These are phyloP conservation scores for Suhomyces coccinellae DNA, from an alignment of 1,139 yeast genomes.

Conservation along the genomic window DNA sequence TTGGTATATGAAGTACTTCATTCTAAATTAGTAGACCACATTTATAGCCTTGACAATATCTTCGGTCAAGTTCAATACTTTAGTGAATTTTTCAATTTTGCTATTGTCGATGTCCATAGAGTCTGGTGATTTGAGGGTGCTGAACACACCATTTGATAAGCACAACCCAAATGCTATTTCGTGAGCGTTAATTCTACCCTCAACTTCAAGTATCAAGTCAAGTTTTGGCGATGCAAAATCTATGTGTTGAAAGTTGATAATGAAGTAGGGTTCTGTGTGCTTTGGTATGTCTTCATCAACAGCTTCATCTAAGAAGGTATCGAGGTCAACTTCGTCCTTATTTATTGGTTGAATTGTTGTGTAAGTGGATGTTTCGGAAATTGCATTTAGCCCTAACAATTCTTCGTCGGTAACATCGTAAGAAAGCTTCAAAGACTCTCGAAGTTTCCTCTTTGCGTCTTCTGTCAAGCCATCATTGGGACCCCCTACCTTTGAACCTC, in stretches of 20 bases:
- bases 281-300: conserved; percentile 8
- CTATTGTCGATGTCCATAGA: conserved; percentile 25
- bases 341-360: conserved; percentile 23
- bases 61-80: conserved; percentile 35
- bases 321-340: conserved; percentile 23
- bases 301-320: conserved; percentile 13
- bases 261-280: conserved; percentile 18
- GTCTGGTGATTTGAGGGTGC: conserved; percentile 14
- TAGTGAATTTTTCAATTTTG: conserved; percentile 21
- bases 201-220: conserved; percentile 27
- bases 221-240: conserved; percentile 22
- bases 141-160: conserved; percentile 34
- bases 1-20: not conserved
- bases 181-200: conserved; percentile 20
- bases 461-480: conserved; percentile 16
- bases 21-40: not conserved
- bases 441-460: conserved; percentile 32
- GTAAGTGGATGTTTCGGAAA: conserved; percentile 23
- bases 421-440: conserved; percentile 38
- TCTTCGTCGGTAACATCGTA: conserved; percentile 44
- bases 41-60: conserved; percentile 21
- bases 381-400: conserved; percentile 36
- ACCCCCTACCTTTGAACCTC: conserved; percentile 12
- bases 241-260: conserved; percentile 27
- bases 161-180: conserved; percentile 23